Conservation (phyloP, 192 early-diverging fungal genomes). For the Coemansia sp. region DNA sequence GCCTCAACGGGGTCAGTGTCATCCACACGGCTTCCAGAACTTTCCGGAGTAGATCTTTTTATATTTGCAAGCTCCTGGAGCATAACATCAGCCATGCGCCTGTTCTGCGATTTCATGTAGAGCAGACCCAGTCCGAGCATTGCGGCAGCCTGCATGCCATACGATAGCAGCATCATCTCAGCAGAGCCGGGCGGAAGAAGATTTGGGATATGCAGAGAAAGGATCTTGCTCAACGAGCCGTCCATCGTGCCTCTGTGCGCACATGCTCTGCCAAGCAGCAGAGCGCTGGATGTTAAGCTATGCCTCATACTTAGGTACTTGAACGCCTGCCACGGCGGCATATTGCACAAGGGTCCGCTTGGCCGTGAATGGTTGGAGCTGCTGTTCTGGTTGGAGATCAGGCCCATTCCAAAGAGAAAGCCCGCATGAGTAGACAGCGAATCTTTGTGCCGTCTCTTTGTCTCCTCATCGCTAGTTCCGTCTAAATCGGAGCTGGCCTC, state of each 20-base stretch:
- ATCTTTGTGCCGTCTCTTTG: slow-evolving; percentile 25
- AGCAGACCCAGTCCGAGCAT: slow-evolving; percentile 79
- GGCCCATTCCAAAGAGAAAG: slow-evolving; percentile 77
- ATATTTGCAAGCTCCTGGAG: slow-evolving; percentile 60
- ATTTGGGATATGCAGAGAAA: slow-evolving; percentile 76
- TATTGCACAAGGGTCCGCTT: slow-evolving; percentile 67
- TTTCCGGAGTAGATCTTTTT: slow-evolving; percentile 3
- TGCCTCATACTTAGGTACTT: slow-evolving; percentile 71
- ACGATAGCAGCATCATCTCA: slow-evolving; percentile 63
- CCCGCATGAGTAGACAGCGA: slow-evolving; percentile 70
- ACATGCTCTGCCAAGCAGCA: slow-evolving; percentile 74
- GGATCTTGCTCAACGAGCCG: slow-evolving; percentile 62
- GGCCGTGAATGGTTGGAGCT: background rate
- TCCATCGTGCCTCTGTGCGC: slow-evolving; percentile 70
- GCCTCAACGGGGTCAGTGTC: slow-evolving; percentile 52
- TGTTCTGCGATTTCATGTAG: slow-evolving; percentile 66
- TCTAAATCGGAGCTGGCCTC: slow-evolving; percentile 16
- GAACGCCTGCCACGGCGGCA: slow-evolving; percentile 64
- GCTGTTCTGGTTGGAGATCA: slow-evolving; percentile 27
- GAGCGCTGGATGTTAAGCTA: slow-evolving; percentile 67
- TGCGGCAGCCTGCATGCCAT: slow-evolving; percentile 65
- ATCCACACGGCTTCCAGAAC: slow-evolving; percentile 13
- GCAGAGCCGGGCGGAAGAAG: slow-evolving; percentile 62
- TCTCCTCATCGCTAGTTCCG: slow-evolving; percentile 3
- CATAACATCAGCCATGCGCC: slow-evolving; percentile 74